A percentile compares a stretch with the other conserved stretches of the same genome.
phyloP scores from a whole-genome alignment of 202 grass and related monocot genomes.

The Hordeum pubiflorum region DNA sequence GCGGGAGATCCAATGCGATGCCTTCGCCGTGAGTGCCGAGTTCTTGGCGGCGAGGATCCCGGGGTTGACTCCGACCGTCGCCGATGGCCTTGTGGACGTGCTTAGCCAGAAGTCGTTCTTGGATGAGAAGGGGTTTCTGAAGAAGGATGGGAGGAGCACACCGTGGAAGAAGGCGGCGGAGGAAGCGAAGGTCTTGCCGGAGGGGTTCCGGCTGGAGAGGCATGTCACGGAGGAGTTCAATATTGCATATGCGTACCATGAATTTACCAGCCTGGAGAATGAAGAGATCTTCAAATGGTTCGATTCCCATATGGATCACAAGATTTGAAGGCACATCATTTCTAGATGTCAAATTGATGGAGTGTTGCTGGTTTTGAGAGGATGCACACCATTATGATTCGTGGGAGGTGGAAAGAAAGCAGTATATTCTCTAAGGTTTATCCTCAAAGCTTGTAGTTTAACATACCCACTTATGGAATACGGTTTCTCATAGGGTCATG shows the following conservation, averaged over 20 bases:
- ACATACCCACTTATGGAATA: background rate
- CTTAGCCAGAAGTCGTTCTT: constrained; percentile 55
- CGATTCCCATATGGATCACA: constrained; percentile 59
- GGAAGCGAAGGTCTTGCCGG: constrained; percentile 44
- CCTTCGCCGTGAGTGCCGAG: constrained; percentile 43
- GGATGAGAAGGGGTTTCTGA: constrained; percentile 63
- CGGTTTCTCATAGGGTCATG: background rate
- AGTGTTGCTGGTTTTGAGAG: constrained; percentile 5
- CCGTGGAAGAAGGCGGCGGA: constrained; percentile 55
- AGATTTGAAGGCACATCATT: background rate
- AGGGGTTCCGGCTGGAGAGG: constrained; percentile 47
- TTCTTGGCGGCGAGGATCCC: constrained; percentile 54
- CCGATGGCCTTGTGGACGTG: constrained; percentile 43
- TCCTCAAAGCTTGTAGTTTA: background rate
- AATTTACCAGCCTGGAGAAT: constrained; percentile 69
- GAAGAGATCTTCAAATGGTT: constrained; percentile 80
- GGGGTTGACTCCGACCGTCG: constrained; percentile 36
- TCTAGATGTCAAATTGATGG: background rate
- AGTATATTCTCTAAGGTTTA: background rate
- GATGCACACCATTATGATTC: background rate
- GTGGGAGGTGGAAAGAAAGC: background rate
- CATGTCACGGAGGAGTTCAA: constrained; percentile 89
- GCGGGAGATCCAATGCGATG: constrained; percentile 51
- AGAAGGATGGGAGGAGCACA: constrained; percentile 53
- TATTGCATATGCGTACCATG: constrained; percentile 74